Evolutionary conservation across 2,329 filamentous ascomycete genomes (phyloP).

Genomic region (Xylaria sp.): DNA sequence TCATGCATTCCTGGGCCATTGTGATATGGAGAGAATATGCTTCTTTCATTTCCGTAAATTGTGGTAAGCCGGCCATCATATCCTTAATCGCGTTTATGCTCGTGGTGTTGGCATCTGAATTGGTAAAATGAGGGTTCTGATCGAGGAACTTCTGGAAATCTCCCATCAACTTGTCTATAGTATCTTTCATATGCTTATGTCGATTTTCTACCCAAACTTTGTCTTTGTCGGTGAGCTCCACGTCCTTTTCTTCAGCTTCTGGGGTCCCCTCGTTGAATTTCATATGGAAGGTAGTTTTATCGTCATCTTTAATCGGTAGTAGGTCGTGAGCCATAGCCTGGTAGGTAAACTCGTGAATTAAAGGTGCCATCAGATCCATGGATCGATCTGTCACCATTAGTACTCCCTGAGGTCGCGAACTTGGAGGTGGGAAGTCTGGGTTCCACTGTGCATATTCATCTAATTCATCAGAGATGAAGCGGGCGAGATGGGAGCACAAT

Average conservation of each 20-base stretch:
- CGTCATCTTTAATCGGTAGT: slow-evolving; percentile 85
- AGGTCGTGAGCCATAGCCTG: slow-evolving; percentile 98
- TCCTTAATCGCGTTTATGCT: slow-evolving; percentile 93
- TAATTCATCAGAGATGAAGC: slow-evolving; percentile 90
- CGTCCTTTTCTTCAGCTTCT: slow-evolving; percentile 83
- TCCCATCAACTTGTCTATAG: slow-evolving; percentile 89
- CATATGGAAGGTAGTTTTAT: slow-evolving; percentile 88
- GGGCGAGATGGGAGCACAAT: slow-evolving; percentile 85
- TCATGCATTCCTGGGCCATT: slow-evolving; percentile 99
- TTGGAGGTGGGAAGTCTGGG: slow-evolving; percentile 83
- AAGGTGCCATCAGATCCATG: slow-evolving; percentile 89
- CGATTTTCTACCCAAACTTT: slow-evolving; percentile 95
- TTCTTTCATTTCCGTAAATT: slow-evolving; percentile 96
- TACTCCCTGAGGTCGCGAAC: slow-evolving; percentile 80
- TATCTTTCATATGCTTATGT: slow-evolving; percentile 97
- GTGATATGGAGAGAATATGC: slow-evolving; percentile 93
- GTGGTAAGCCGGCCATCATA: slow-evolving; percentile 93
- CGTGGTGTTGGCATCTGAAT: slow-evolving; percentile 74
- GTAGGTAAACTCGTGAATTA: slow-evolving; percentile 97
- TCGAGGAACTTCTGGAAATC: slow-evolving; percentile 94
- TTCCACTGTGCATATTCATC: slow-evolving; percentile 90
- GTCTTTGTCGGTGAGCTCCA: slow-evolving; percentile 91
- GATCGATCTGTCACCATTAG: slow-evolving; percentile 90
- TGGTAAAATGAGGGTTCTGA: slow-evolving; percentile 91
- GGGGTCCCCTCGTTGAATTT: slow-evolving; percentile 77